Evolutionary conservation across 108 stramenopile species (phyloP), one percentile per base, ranked within the genome.

Genomic region (Mediolabrus comicus): DNA sequence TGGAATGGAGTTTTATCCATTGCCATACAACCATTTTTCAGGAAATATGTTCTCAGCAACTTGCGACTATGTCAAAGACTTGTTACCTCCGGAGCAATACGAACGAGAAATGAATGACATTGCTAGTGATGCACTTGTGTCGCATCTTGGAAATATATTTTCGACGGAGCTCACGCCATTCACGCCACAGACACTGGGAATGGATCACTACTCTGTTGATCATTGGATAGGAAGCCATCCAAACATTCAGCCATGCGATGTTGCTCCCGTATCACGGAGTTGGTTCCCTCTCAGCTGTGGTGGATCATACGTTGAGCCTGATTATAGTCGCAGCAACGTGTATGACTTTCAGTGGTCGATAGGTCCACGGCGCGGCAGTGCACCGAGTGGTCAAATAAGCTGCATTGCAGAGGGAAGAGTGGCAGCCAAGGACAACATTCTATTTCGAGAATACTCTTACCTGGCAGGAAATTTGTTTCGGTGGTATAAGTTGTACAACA

Each of bases 171-270:
- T 78, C 8, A 64, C 58, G 54, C 58, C 63, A 12, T 71, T 71
- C 53, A 78, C 69, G 35, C 77, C 77, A 12, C 77, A 71, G 59
- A 71, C 58, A 28, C 31, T 78, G 30, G 75, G 75, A 17, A 43
- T 77, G 26, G 54, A 65, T 59, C 75, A 77, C 2, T 77, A 65
- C 49, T 77, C 75, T 27, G 57, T 77, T 8, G 75, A 77, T 38
- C 75, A 77, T 69, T 77, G 75, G 75, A 77, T 77, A 41, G 68
- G 62, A 19, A 65, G 68, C 28, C 75, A 77, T 60, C 75, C 75
- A 6, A 62, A 77, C 56, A 35, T 77, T 29, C 51, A 65, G 22
- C 75, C 75, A 2, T 77, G 75, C 49, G 75, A 77, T 32, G 63
- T 77, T 30, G 75, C 75, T 22, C 75, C 75, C 3, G 59, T 66